Percentiles rank a stretch among this genome's conserved stretches.
Conservation (phyloP, 495 filamentous ascomycete genomes). For the Neurospora sp. region DNA sequence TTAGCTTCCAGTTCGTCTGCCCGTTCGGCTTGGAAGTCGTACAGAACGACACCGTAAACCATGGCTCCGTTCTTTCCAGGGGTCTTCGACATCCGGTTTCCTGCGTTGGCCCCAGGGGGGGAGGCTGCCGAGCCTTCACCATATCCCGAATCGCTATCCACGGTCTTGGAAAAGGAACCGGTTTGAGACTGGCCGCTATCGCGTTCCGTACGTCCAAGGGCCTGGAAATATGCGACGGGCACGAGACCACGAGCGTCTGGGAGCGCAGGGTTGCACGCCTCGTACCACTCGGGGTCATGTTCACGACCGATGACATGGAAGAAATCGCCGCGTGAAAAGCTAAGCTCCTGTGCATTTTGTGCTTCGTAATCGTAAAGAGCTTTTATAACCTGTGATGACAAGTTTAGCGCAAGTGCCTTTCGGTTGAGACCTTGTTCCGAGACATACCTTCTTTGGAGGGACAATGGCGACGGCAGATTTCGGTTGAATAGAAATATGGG, state of each 20-base stretch:
- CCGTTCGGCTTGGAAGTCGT: slow-evolving; percentile 92
- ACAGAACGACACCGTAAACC: slow-evolving; percentile 94
- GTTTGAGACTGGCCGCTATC: slow-evolving; percentile 72
- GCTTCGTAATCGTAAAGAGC: slow-evolving; percentile 89
- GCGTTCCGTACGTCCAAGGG: slow-evolving; percentile 80
- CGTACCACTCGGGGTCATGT: slow-evolving; percentile 93
- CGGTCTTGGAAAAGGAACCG: slow-evolving; percentile 30
- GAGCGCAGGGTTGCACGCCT: slow-evolving; percentile 91
- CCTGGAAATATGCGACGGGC: slow-evolving; percentile 86
- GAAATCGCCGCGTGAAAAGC: slow-evolving; percentile 90
- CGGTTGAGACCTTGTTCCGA: slow-evolving; percentile 1
- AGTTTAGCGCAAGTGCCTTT: slow-evolving; percentile 16
- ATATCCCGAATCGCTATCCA: slow-evolving; percentile 71
- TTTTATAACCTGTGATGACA: slow-evolving; percentile 69
- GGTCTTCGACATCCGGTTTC: slow-evolving; percentile 39
- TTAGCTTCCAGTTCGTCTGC: slow-evolving; percentile 94
- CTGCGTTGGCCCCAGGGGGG: slow-evolving; percentile 25
- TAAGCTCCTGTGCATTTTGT: slow-evolving; percentile 65
- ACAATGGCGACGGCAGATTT: slow-evolving; percentile 93
- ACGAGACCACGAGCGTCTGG: slow-evolving; percentile 84
- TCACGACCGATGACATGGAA: slow-evolving; percentile 97
- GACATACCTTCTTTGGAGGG: slow-evolving; percentile 86
- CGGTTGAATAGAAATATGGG: slow-evolving; percentile 78
- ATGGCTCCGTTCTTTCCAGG: slow-evolving; percentile 66
- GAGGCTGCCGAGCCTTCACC: slow-evolving; percentile 45